Percentiles rank a stretch among this genome's conserved stretches.
Conservation (phyloP, 2,329 filamentous ascomycete genomes). For the Lomentospora prolificans region DNA sequence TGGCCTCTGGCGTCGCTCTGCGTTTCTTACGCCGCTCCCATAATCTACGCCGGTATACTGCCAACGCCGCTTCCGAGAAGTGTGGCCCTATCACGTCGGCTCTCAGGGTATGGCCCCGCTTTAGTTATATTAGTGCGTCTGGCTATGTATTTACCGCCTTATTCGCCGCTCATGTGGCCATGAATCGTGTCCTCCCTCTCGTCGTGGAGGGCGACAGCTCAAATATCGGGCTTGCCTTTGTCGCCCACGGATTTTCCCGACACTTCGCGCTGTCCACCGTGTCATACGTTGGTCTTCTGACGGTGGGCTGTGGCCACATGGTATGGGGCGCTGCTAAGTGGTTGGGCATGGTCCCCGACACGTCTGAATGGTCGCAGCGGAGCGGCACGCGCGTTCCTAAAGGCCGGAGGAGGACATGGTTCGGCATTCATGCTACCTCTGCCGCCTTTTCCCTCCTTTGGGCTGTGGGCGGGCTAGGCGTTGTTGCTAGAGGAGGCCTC, state of each 20-base stretch:
- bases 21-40: constrained; percentile 65
- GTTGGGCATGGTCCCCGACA: constrained; percentile 41
- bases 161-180: constrained; percentile 59
- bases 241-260: constrained; percentile 73
- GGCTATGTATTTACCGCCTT: constrained; percentile 63
- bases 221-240: constrained; percentile 74
- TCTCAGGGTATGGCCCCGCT: constrained; percentile 50
- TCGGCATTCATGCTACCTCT: constrained; percentile 58
- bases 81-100: constrained; percentile 6
- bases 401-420: constrained; percentile 46
- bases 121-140: constrained; percentile 60
- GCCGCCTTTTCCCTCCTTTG: constrained; percentile 55
- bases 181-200: constrained; percentile 69
- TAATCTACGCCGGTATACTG: constrained; percentile 66
- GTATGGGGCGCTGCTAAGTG: constrained; percentile 81
- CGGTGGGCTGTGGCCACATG: constrained; percentile 63
- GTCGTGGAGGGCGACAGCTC: constrained; percentile 73
- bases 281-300: constrained; percentile 60
- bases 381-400: constrained; percentile 39
- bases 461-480: constrained; percentile 70
- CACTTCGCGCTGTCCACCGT: constrained; percentile 56
- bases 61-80: constrained; percentile 39
- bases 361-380: constrained; percentile 24
- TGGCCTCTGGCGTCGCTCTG: constrained; percentile 66
- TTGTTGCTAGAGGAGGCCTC: constrained; percentile 63